These are phyloP conservation scores for Trichoderma endophyticum DNA, from an alignment of 2,329 filamentous ascomycete species.

Conservation along the genomic window DNA sequence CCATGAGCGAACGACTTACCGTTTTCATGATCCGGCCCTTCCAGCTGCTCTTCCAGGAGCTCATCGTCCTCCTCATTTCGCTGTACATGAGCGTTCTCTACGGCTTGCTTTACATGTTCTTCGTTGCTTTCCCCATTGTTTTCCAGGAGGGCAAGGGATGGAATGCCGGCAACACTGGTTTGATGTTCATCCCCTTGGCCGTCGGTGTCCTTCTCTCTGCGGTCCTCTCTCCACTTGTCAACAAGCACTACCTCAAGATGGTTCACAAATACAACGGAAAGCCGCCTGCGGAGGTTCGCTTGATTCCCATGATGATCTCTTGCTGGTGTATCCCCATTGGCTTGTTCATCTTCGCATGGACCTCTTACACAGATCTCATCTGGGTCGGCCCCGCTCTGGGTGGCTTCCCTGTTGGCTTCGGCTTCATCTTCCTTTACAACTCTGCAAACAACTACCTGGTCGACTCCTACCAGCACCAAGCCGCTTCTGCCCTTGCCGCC, in stretches of 20 bases:
- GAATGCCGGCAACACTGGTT: slow-evolving; percentile 66
- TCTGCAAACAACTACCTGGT: slow-evolving; percentile 71
- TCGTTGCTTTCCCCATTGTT: slow-evolving; percentile 66
- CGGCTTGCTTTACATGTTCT: slow-evolving; percentile 73
- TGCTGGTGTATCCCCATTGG: slow-evolving; percentile 68
- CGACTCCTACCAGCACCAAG: slow-evolving; percentile 65
- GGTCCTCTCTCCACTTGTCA: slow-evolving; percentile 66
- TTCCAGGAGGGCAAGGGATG: slow-evolving; percentile 80
- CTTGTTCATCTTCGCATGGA: slow-evolving; percentile 59
- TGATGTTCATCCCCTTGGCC: slow-evolving; percentile 85
- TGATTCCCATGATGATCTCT: slow-evolving; percentile 78
- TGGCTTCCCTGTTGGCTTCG: slow-evolving; percentile 70
- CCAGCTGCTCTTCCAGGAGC: slow-evolving; percentile 78
- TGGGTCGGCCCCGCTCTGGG: slow-evolving; percentile 73
- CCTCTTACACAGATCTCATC: slow-evolving; percentile 60
- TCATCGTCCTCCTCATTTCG: slow-evolving; percentile 80
- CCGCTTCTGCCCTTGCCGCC: slow-evolving; percentile 74
- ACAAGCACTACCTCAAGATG: slow-evolving; percentile 73
- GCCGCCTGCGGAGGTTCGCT: slow-evolving; percentile 71
- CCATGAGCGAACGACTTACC: slow-evolving; percentile 63
- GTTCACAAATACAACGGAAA: slow-evolving; percentile 62
- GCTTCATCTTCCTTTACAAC: slow-evolving; percentile 83
- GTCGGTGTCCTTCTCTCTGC: slow-evolving; percentile 70
- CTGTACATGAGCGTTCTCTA: slow-evolving; percentile 84
- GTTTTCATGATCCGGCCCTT: slow-evolving; percentile 80